These are phyloP conservation scores for Fraxinus excelsior DNA, from an alignment of 257 asterid species.

Conservation along the genomic window DNA sequence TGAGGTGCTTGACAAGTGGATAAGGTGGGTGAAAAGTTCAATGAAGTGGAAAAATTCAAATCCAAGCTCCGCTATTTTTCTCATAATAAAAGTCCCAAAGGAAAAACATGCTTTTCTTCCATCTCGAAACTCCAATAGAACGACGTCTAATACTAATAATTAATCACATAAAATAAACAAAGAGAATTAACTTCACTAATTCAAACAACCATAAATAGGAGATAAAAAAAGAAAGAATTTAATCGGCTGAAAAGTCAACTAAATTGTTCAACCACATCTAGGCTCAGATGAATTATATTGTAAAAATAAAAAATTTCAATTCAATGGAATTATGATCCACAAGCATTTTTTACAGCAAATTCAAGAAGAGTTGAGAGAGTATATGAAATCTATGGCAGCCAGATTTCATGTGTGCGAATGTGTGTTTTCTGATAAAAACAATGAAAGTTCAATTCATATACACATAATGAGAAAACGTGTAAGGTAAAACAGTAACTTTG, in stretches of 20 bases:
- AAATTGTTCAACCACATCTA: conserved; percentile 15
- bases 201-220: conserved; percentile 11
- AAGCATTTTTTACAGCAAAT: conserved; percentile 30
- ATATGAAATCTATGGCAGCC: conserved; percentile 14
- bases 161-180: conserved; percentile 45
- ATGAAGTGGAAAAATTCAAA: conserved; percentile 28
- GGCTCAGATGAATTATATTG: conserved; percentile 15
- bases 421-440: conserved; percentile 6
- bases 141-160: background rate
- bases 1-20: no score
- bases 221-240: conserved; percentile 12
- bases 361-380: conserved; percentile 15
- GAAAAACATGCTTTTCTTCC: background rate
- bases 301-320: conserved; percentile 14
- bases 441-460: background rate
- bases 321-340: conserved; percentile 40
- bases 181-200: conserved; percentile 23
- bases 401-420: conserved; percentile 4
- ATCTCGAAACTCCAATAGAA: conserved; percentile 26
- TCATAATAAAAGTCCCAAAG: conserved; percentile 32
- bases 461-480: no score
- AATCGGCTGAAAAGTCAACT: conserved; percentile 7
- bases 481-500: no score
- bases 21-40: no score
- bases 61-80: conserved; percentile 93